phyloP scores from a whole-genome alignment of 495 filamentous ascomycete genomes.

The Cryomyces antarcticus region DNA sequence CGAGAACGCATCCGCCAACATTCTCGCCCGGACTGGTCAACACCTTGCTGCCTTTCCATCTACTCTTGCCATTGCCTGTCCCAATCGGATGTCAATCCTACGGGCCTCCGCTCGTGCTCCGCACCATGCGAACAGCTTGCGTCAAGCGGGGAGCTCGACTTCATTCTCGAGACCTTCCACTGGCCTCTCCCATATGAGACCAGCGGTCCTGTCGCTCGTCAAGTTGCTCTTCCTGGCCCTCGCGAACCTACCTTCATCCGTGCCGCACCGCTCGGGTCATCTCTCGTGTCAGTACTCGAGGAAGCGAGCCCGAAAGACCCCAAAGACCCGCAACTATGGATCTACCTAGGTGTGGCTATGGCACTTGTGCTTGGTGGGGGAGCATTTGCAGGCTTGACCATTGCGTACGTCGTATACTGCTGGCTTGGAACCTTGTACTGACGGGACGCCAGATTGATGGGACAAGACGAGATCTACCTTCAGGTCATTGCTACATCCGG shows the following conservation, averaged over 20 bases:
- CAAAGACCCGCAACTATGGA: slow-evolving; percentile 41
- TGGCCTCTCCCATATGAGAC: no score
- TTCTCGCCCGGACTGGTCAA: no score
- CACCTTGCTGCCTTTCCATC: no score
- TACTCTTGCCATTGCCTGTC: no score
- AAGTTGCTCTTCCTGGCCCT: not conserved
- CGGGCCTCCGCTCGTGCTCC: not conserved
- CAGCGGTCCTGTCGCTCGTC: not conserved
- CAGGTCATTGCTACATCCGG: slow-evolving; percentile 82
- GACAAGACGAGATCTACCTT: slow-evolving; percentile 87
- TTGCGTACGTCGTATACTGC: slow-evolving; percentile 33
- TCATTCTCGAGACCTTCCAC: not conserved
- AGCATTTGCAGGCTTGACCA: slow-evolving; percentile 90
- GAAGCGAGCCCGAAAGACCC: slow-evolving; percentile 22
- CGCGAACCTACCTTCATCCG: not conserved
- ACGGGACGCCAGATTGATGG: slow-evolving; percentile 35
- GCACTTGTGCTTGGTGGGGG: slow-evolving; percentile 70
- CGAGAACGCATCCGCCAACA: no score
- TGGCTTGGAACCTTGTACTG: not conserved
- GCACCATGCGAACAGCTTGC: not conserved
- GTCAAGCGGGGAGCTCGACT: not conserved
- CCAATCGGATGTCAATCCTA: not conserved
- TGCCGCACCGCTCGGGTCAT: not conserved
- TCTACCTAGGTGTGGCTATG: slow-evolving; percentile 46
- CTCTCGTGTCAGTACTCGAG: not conserved